These are phyloP conservation scores for Rhododendron simsii DNA, from an alignment of 148 eudicot species.

Conservation along the genomic window DNA sequence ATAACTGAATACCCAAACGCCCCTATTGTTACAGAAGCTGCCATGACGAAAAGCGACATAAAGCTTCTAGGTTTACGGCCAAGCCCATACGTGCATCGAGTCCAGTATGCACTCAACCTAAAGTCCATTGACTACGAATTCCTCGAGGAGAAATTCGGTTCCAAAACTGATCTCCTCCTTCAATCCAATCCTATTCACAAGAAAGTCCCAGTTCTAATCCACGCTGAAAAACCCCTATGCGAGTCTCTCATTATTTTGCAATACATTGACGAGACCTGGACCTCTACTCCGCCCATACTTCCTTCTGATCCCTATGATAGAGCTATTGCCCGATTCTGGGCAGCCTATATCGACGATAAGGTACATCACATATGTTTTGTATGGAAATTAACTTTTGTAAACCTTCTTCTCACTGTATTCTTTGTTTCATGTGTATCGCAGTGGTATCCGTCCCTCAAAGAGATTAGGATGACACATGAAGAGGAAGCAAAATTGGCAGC, in stretches of 20 bases:
- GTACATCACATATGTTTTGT: background rate
- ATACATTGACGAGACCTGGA: conserved; percentile 29
- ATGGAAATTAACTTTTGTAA: background rate
- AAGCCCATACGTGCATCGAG: conserved; percentile 14
- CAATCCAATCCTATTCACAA: conserved; percentile 31
- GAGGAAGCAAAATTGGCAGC: conserved; percentile 5
- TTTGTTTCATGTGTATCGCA: background rate
- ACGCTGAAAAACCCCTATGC: conserved; percentile 19
- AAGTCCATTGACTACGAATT: conserved; percentile 21
- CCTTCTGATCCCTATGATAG: conserved; percentile 30
- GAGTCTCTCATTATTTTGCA: conserved; percentile 30
- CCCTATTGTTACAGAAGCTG: background rate
- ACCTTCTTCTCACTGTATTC: background rate
- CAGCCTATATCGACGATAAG: conserved; percentile 18
- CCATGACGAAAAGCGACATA: background rate
- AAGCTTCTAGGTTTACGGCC: conserved; percentile 7
- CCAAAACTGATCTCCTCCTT: conserved; percentile 29
- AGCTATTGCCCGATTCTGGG: conserved; percentile 19
- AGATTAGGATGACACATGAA: background rate
- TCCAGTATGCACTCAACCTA: conserved; percentile 17
- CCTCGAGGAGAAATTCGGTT: background rate
- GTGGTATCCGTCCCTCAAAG: conserved; percentile 1
- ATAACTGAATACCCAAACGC: background rate
- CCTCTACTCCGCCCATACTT: conserved; percentile 18
- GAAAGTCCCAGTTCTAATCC: conserved; percentile 29